Percentiles rank a stretch among this genome's conserved stretches.
These are phyloP conservation scores for Fusarium gaditjirri DNA, from an alignment of 2,329 filamentous ascomycete species.

Conservation along the genomic window DNA sequence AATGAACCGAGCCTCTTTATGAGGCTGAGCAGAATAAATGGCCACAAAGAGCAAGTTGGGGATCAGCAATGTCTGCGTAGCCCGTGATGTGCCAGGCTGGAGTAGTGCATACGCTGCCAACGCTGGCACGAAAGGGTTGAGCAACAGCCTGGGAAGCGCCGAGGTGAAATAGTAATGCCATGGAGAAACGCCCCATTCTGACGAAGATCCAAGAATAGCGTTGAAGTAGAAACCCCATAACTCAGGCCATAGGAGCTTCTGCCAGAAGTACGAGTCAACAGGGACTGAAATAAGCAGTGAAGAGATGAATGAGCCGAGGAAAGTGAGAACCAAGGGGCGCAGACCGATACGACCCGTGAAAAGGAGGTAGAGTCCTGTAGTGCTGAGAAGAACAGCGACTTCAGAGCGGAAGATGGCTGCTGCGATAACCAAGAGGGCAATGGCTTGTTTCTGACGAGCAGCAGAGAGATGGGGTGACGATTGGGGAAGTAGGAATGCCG, in stretches of 20 bases:
- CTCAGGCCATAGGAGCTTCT: conserved; percentile 87
- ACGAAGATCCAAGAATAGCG: conserved; percentile 82
- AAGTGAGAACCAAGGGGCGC: conserved; percentile 71
- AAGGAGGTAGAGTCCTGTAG: conserved; percentile 74
- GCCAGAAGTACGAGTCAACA: conserved; percentile 95
- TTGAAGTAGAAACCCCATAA: conserved; percentile 92
- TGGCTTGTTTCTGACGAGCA: conserved; percentile 68
- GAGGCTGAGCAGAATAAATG: conserved; percentile 87
- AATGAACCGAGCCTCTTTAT: conserved; percentile 97
- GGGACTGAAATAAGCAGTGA: conserved; percentile 77
- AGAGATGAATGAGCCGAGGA: conserved; percentile 70
- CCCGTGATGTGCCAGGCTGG: conserved; percentile 57
- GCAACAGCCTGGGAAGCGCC: conserved; percentile 81
- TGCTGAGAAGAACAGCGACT: conserved; percentile 80
- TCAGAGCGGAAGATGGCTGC: conserved; percentile 91
- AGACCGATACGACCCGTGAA: conserved; percentile 62
- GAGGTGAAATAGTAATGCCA: conserved; percentile 89
- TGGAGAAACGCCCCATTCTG: conserved; percentile 87
- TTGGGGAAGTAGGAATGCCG: conserved; percentile 58
- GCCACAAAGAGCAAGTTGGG: conserved; percentile 79
- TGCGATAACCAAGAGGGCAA: conserved; percentile 81
- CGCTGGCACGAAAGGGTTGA: conserved; percentile 77
- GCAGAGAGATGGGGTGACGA: conserved; percentile 41
- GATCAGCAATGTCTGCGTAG: conserved; percentile 63
- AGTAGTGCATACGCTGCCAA: conserved; percentile 65